Percentiles rank a stretch among this genome's conserved stretches.
Evolutionary conservation across 2,329 filamentous ascomycete genomes (phyloP).

Genomic region (Ceratocystis papillata): DNA sequence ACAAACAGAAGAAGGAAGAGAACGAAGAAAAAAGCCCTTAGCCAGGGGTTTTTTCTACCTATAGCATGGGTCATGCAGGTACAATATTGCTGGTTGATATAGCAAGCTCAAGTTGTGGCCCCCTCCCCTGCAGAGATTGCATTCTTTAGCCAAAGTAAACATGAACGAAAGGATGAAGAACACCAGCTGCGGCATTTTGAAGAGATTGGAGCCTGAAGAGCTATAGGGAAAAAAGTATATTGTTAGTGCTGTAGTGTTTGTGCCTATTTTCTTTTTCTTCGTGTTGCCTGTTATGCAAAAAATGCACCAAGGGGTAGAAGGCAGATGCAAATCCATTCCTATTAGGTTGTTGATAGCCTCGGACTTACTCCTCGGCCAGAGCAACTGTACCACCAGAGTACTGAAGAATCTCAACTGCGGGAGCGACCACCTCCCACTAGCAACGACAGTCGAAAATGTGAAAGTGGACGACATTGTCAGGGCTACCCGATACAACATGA

Average conservation of each 20-base stretch:
- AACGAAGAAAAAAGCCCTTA: not conserved
- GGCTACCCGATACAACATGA: too few relatives aligned
- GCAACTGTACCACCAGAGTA: too few relatives aligned
- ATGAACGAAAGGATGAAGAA: not conserved
- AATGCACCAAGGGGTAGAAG: too few relatives aligned
- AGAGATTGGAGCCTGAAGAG: not conserved
- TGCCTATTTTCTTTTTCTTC: too few relatives aligned
- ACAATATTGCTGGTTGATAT: constrained; percentile 1
- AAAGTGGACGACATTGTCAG: too few relatives aligned
- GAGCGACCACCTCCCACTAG: too few relatives aligned
- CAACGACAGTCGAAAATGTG: too few relatives aligned
- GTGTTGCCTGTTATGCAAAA: too few relatives aligned
- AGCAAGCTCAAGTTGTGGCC: not conserved
- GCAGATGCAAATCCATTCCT: too few relatives aligned
- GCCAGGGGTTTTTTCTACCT: not conserved
- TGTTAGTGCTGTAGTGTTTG: not conserved
- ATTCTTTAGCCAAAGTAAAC: not conserved
- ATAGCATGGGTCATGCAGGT: constrained; percentile 13
- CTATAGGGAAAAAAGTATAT: not conserved
- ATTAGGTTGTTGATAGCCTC: too few relatives aligned
- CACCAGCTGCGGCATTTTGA: constrained; percentile 1
- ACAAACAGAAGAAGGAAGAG: constrained; percentile 12
- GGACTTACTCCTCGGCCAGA: too few relatives aligned
- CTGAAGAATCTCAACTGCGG: too few relatives aligned
- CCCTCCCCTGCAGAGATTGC: not conserved